Conservation (phyloP, 208 protist genomes). For the Leishmania turanica region DNA sequence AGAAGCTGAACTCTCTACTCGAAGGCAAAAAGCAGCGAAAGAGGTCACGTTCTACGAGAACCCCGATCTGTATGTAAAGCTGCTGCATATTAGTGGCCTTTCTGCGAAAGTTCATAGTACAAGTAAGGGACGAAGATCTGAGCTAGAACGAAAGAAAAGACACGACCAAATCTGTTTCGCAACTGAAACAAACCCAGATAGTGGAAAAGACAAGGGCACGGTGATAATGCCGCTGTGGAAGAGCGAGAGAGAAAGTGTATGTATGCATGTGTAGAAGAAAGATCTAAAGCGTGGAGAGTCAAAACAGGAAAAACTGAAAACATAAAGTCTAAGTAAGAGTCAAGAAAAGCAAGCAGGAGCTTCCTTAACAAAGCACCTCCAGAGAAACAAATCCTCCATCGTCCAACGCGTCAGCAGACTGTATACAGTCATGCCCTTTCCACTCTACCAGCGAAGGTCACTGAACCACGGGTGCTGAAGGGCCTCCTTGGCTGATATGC, state of each 20-base stretch:
- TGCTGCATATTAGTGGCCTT: not conserved
- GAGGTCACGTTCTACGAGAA: not conserved
- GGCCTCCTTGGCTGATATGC: conserved; percentile 91
- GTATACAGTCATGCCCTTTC: not conserved
- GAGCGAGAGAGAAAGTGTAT: conserved; percentile 1
- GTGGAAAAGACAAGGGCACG: conserved; percentile 12
- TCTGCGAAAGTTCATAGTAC: not conserved
- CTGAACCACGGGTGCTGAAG: conserved; percentile 93
- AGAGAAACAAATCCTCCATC: not conserved
- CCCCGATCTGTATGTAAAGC: not conserved
- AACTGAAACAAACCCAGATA: conserved; percentile 3
- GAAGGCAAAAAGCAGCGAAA: not conserved
- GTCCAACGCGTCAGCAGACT: not conserved
- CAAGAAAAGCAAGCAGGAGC: conserved; percentile 12
- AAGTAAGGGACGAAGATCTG: conserved; percentile 4
- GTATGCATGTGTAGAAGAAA: conserved; percentile 4
- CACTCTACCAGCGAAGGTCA: conserved; percentile 57
- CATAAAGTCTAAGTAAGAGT: conserved; percentile 2
- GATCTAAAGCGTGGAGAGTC: conserved; percentile 5
- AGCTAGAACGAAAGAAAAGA: not conserved
- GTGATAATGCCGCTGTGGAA: not conserved
- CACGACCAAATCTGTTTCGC: not conserved
- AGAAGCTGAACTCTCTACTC: not conserved
- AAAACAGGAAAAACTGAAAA: not conserved
- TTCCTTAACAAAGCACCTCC: conserved; percentile 7